Evolutionary conservation across 2,329 filamentous ascomycete species (phyloP), one percentile per base, ranked within the genome.

Genomic region (Aspergillus viridinutans): DNA sequence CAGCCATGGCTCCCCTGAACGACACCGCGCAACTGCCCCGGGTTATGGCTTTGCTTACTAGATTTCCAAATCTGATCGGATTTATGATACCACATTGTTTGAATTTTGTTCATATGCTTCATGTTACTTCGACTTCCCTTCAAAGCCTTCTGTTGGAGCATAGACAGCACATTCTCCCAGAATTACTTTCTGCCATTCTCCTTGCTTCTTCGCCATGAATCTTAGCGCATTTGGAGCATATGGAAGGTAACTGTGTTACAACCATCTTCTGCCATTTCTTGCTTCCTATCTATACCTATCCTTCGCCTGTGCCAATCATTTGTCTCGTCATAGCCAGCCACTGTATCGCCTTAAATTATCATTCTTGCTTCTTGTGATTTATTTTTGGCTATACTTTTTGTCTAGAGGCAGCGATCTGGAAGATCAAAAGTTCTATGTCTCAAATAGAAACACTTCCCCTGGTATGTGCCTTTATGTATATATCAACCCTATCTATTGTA

Each of bases 1-100:
- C n/a, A 65, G 59, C 57, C 61, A 62, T 55, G 68, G 64, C 58
- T 71, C 72, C n/a, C 65, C 67, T 25, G 72, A 74, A 43, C 68
- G 67, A 28, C 71, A 64, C 28, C 59, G 64, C 43, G 63, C 66
- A 23, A 68, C 68, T 6, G 62, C 59, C 25, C 65, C 70, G 29
- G 69, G 64, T n/a, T 73, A 71, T 58, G 72, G 72, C 45, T 67
- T 72, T 61, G 70, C 71, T 51, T 69, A 70, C 56, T 72, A 64
- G 64, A 47, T n/a, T 42, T 49, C 28, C 35, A 51, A 29, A 49
- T 42, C 49, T 45, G 21, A 25, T 54, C 45, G 45, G 25, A 28
- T 32, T 53, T 29, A 54, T 52, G 50, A 58, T 51, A 52, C 47
- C 51, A 26, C 32, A 49, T 47, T 42, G 42, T 57, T 51, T 48